Conservation (phyloP, 2,329 filamentous ascomycete species). For the Verticillium dahliae region DNA sequence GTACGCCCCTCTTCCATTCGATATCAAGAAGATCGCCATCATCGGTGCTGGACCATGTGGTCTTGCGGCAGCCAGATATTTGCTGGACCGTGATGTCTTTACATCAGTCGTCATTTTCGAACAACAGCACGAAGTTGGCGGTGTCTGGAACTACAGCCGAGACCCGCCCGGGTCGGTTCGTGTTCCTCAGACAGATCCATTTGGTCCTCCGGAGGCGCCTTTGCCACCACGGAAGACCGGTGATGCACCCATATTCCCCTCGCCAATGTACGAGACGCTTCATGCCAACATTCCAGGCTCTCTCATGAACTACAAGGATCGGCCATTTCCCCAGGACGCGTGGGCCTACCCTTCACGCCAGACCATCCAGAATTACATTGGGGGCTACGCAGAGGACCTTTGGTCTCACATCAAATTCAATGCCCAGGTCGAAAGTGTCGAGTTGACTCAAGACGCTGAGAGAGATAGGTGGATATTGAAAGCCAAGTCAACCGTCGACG, state of each 20-base stretch:
- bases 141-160: constrained; percentile 77
- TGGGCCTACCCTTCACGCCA: constrained; percentile 70
- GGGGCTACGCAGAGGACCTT: constrained; percentile 64
- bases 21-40: constrained; percentile 61
- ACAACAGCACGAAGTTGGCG: constrained; percentile 69
- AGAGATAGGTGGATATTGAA: constrained; percentile 56
- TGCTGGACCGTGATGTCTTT: constrained; percentile 63
- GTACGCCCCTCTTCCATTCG: constrained; percentile 24
- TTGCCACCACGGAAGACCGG: constrained; percentile 33
- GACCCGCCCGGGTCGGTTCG: constrained; percentile 36
- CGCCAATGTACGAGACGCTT: constrained; percentile 73
- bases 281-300: constrained; percentile 82
- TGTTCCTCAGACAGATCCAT: constrained; percentile 65
- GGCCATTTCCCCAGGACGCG: constrained; percentile 54
- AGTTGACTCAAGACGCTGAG: constrained; percentile 18
- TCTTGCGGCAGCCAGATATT: constrained; percentile 72
- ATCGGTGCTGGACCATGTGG: constrained; percentile 80
- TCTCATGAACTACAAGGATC: constrained; percentile 75
- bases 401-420: constrained; percentile 62
- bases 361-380: constrained; percentile 67
- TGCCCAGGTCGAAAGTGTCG: constrained; percentile 60
- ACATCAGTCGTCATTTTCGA: constrained; percentile 72
- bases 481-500: constrained; percentile 41
- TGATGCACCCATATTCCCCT: constrained; percentile 58
- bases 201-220: constrained; percentile 57